Evolutionary conservation across 768 basidiomycete genomes (phyloP).

Genomic region (Rhizopogon vesiculosus): DNA sequence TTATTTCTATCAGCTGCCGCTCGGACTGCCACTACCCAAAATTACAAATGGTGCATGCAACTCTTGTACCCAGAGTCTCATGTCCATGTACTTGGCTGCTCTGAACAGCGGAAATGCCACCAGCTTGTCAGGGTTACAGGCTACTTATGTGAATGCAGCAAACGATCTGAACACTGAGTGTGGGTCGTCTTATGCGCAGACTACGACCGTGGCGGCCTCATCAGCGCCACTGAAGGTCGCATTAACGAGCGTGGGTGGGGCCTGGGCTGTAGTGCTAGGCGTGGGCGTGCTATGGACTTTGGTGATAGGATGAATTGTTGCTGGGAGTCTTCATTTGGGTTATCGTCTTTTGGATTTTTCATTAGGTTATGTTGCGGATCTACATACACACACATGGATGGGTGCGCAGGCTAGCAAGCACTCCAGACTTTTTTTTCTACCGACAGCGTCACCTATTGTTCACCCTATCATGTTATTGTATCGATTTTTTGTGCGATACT

Average conservation of each 20-base stretch:
- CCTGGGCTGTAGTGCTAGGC: constrained; percentile 11
- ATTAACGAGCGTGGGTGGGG: constrained; percentile 5
- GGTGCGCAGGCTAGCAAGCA: too few relatives aligned
- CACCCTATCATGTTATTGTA: not conserved
- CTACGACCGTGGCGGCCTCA: constrained; percentile 8
- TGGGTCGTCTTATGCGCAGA: constrained; percentile 42
- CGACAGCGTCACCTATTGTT: not conserved
- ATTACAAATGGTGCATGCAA: constrained; percentile 53
- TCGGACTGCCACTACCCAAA: constrained; percentile 51
- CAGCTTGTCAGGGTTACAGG: constrained; percentile 32
- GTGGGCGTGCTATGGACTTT: constrained; percentile 2
- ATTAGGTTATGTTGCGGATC: constrained; percentile 1
- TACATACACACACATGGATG: not conserved
- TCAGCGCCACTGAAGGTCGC: constrained; percentile 7
- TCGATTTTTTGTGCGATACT: not conserved
- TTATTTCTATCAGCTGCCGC: constrained; percentile 69
- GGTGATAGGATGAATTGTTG: not conserved
- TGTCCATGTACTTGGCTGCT: constrained; percentile 49
- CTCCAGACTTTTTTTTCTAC: not conserved
- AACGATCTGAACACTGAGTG: constrained; percentile 42
- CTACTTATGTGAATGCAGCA: constrained; percentile 48
- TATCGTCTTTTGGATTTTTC: not conserved
- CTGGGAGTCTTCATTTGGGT: not conserved
- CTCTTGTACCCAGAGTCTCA: constrained; percentile 54
- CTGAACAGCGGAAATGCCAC: constrained; percentile 31